Conservation (phyloP, 768 basidiomycete genomes). For the Boletus rufocinnamomeus region DNA sequence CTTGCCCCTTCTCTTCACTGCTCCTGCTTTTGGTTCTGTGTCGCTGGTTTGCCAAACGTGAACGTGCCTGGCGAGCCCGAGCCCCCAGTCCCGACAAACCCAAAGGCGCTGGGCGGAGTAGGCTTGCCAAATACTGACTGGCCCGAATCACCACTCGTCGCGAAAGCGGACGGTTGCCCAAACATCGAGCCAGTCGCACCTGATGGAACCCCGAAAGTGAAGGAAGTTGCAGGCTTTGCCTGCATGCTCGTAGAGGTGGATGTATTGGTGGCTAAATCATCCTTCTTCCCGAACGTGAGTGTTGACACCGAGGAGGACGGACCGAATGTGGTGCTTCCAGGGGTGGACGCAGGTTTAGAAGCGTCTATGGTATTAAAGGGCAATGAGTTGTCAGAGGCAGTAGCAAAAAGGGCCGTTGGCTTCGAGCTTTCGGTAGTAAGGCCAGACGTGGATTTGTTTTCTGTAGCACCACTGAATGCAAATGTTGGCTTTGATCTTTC, state of each 20-base stretch:
- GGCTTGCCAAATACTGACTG: slow-evolving; percentile 20
- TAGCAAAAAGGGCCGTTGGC: neutral
- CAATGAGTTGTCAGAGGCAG: neutral
- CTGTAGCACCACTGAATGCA: slow-evolving; percentile 1
- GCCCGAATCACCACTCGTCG: slow-evolving; percentile 6
- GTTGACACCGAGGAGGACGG: slow-evolving; percentile 6
- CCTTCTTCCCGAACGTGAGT: slow-evolving; percentile 26
- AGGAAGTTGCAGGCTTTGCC: slow-evolving; percentile 33
- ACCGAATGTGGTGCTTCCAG: slow-evolving; percentile 14
- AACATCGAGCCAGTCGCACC: slow-evolving; percentile 7
- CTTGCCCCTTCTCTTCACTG: slow-evolving; percentile 21
- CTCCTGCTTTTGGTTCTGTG: slow-evolving; percentile 38
- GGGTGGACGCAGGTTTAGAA: slow-evolving; percentile 2
- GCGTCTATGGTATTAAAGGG: neutral
- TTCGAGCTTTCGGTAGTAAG: neutral
- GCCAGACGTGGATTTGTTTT: neutral
- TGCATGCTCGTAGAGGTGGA: slow-evolving; percentile 18
- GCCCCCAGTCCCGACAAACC: slow-evolving; percentile 30
- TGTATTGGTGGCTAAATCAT: slow-evolving; percentile 5
- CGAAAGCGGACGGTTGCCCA: slow-evolving; percentile 11
- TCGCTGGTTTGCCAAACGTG: slow-evolving; percentile 29
- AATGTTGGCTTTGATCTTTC: slow-evolving; percentile 8
- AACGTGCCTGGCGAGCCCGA: slow-evolving; percentile 19
- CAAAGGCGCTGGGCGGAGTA: slow-evolving; percentile 32
- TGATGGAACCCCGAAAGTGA: slow-evolving; percentile 20